Conservation (phyloP, 805 yeast genomes). For the Saturnispora bothae region DNA sequence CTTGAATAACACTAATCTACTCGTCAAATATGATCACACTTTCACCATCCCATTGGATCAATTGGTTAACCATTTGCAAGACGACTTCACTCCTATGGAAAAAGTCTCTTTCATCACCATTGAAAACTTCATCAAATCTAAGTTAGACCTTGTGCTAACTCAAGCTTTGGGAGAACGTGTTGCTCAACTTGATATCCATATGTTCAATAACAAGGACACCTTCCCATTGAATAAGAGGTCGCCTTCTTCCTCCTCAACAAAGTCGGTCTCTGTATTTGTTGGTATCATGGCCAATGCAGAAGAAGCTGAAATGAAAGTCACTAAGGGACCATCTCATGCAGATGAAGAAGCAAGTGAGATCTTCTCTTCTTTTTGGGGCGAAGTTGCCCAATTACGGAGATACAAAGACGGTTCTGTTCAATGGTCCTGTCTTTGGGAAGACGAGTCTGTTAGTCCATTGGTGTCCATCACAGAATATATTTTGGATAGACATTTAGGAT, state of each 20-base stretch:
- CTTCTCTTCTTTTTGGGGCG: slow-evolving; percentile 86
- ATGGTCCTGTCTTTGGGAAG: slow-evolving; percentile 83
- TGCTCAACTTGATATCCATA: slow-evolving; percentile 26
- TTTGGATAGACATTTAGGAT: slow-evolving; percentile 48
- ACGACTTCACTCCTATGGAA: slow-evolving; percentile 55
- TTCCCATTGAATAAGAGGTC: slow-evolving; percentile 46
- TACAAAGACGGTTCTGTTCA: slow-evolving; percentile 87
- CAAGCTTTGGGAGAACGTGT: slow-evolving; percentile 48
- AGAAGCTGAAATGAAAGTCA: slow-evolving; percentile 70
- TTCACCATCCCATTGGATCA: slow-evolving; percentile 42
- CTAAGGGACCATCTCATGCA: slow-evolving; percentile 71
- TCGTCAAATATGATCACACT: slow-evolving; percentile 57
- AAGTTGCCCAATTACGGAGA: slow-evolving; percentile 72
- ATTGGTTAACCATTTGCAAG: slow-evolving; percentile 27
- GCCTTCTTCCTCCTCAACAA: slow-evolving; percentile 32
- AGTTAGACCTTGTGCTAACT: slow-evolving; percentile 45
- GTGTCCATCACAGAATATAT: slow-evolving; percentile 54
- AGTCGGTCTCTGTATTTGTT: slow-evolving; percentile 32
- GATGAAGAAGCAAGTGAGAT: slow-evolving; percentile 46
- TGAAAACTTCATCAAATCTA: slow-evolving; percentile 55
- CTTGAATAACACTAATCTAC: slow-evolving; percentile 40
- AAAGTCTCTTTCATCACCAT: slow-evolving; percentile 61
- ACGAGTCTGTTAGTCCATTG: slow-evolving; percentile 38
- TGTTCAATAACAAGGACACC: slow-evolving; percentile 12
- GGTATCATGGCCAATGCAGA: slow-evolving; percentile 63